Percentiles rank a stretch among this genome's conserved stretches.
phyloP scores from a whole-genome alignment of 768 basidiomycete genomes.

The Naganishia friedmannii region DNA sequence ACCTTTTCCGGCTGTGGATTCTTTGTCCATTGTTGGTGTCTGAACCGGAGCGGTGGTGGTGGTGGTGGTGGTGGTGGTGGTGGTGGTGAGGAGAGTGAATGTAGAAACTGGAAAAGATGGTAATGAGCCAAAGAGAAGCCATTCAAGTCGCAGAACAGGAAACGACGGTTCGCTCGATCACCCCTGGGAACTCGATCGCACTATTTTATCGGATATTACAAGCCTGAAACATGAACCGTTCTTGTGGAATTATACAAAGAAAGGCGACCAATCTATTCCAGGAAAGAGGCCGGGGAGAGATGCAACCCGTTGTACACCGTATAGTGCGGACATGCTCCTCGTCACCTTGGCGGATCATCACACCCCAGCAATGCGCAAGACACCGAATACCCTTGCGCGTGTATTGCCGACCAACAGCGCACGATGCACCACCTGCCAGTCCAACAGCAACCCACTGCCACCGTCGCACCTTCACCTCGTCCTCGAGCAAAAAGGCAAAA shows the following conservation, averaged over 20 bases:
- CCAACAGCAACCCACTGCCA: not conserved
- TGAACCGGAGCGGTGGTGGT: too few species aligned
- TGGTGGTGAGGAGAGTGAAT: not conserved
- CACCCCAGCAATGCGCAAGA: too few species aligned
- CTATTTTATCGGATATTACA: not conserved
- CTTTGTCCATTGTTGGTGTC: slow-evolving; percentile 11
- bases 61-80: not conserved
- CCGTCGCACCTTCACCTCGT: not conserved
- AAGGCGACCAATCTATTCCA: too few species aligned
- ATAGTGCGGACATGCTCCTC: not conserved
- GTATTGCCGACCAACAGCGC: not conserved
- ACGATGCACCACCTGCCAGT: not conserved
- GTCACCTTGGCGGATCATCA: too few species aligned
- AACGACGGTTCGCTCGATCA: not conserved
- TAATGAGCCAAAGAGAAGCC: too few species aligned
- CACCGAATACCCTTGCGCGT: not conserved
- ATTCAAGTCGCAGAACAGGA: too few species aligned
- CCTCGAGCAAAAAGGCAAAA: not conserved
- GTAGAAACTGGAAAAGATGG: too few species aligned
- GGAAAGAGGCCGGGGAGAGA: too few species aligned
- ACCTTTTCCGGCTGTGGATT: not conserved
- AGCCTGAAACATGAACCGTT: slow-evolving; percentile 17
- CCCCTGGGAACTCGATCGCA: slow-evolving; percentile 1
- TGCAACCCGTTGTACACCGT: not conserved
- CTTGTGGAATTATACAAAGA: too few species aligned